Evolutionary conservation across 2,329 filamentous ascomycete species (phyloP).

Genomic region (Raffaelea ambrosiae): DNA sequence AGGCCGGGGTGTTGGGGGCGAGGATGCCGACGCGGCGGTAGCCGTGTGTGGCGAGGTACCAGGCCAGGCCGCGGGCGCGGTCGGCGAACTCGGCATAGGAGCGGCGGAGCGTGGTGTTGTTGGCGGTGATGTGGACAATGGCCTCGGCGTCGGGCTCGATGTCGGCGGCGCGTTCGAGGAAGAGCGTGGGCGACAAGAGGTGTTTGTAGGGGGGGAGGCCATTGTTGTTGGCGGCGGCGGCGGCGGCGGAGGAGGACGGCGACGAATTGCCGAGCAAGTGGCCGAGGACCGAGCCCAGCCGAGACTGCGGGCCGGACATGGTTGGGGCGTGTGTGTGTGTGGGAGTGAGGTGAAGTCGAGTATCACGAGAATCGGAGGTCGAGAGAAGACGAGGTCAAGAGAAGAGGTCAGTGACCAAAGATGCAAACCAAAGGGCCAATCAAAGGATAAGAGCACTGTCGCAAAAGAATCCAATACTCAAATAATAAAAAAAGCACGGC

Average conservation of each 20-base stretch:
- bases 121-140: constrained; percentile 77
- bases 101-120: constrained; percentile 63
- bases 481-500: no score
- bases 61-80: constrained; percentile 78
- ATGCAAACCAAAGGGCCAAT: background rate
- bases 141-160: constrained; percentile 84
- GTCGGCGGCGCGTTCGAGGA: constrained; percentile 68
- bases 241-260: constrained; percentile 6
- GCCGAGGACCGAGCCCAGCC: constrained; percentile 48
- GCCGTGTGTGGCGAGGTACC: constrained; percentile 69
- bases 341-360: background rate
- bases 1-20: constrained; percentile 87
- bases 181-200: constrained; percentile 78
- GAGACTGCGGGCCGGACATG: constrained; percentile 58
- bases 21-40: constrained; percentile 76
- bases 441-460: no score
- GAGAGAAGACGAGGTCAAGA: background rate
- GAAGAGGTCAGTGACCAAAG: background rate
- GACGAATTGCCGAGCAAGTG: constrained; percentile 31
- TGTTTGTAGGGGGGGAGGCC: constrained; percentile 49
- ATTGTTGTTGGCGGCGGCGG: background rate
- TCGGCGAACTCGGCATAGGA: constrained; percentile 78
- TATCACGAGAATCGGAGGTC: background rate
- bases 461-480: background rate
- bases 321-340: no score